These are phyloP conservation scores for Fraxinus dipetala DNA, from an alignment of 305 asterid genomes.

Conservation along the genomic window DNA sequence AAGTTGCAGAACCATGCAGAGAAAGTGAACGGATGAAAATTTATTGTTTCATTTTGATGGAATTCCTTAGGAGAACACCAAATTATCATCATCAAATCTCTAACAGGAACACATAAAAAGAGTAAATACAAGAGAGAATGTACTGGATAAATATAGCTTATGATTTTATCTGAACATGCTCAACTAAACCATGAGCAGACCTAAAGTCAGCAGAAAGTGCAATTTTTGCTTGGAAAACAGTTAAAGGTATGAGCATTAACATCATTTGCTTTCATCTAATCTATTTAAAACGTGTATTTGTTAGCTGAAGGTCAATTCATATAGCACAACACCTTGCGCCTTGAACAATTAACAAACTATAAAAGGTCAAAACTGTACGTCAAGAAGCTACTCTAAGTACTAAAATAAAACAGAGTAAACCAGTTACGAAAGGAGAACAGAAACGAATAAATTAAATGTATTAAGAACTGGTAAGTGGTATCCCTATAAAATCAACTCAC, in stretches of 20 bases:
- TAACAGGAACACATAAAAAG: neutral
- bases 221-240: neutral
- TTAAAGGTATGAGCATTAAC: neutral
- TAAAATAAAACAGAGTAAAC: neutral
- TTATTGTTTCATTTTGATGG: constrained; percentile 6
- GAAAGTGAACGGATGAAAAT: neutral
- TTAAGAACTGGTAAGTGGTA: neutral
- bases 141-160: neutral
- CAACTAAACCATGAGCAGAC: neutral
- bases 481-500: constrained; percentile 35
- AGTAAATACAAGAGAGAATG: neutral
- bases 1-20: constrained; percentile 16
- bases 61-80: neutral
- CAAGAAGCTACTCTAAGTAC: neutral
- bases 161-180: constrained; percentile 1
- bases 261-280: neutral
- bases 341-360: neutral
- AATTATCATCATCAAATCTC: neutral
- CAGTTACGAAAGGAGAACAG: neutral
- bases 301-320: constrained; percentile 15
- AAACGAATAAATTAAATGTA: neutral
- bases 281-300: neutral
- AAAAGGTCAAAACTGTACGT: neutral
- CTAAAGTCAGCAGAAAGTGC: neutral
- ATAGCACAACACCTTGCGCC: constrained; percentile 8